Percentiles rank a stretch among this genome's conserved stretches.
These are phyloP conservation scores for Cyberlindnera veronae DNA, from an alignment of 805 yeast genomes.

Conservation along the genomic window DNA sequence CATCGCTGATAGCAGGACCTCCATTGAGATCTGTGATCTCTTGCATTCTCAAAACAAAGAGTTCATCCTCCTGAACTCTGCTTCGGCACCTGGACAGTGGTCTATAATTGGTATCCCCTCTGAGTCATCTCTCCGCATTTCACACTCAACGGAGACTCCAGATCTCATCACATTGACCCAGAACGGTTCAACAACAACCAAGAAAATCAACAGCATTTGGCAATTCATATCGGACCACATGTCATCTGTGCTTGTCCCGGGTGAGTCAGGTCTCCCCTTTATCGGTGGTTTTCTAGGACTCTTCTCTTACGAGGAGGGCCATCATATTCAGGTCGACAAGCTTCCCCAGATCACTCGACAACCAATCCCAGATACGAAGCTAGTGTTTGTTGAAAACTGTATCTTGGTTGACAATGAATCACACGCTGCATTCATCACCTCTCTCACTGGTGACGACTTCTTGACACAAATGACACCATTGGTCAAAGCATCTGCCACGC, in stretches of 20 bases:
- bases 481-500: slow-evolving; percentile 1
- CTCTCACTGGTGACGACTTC: slow-evolving; percentile 32
- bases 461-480: slow-evolving; percentile 24
- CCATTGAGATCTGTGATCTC: slow-evolving; percentile 52
- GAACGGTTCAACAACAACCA: not conserved
- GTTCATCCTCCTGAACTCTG: slow-evolving; percentile 68
- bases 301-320: slow-evolving; percentile 86
- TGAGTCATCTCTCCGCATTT: slow-evolving; percentile 39
- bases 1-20: slow-evolving; percentile 11
- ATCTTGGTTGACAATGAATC: slow-evolving; percentile 50
- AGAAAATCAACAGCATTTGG: slow-evolving; percentile 44
- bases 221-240: slow-evolving; percentile 46
- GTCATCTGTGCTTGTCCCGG: slow-evolving; percentile 30
- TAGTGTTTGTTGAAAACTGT: slow-evolving; percentile 66
- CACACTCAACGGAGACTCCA: slow-evolving; percentile 54
- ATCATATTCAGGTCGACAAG: slow-evolving; percentile 31
- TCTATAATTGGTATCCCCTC: slow-evolving; percentile 77
- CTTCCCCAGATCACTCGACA: slow-evolving; percentile 37
- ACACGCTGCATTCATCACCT: slow-evolving; percentile 46
- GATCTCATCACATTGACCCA: slow-evolving; percentile 3
- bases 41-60: slow-evolving; percentile 34
- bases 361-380: slow-evolving; percentile 66
- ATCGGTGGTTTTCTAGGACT: slow-evolving; percentile 90
- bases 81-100: slow-evolving; percentile 84
- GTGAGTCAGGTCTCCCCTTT: slow-evolving; percentile 55